Percentiles rank a stretch among this genome's conserved stretches.
phyloP scores from a whole-genome alignment of 805 yeast genomes.

The Wickerhamomyces bisporus region DNA sequence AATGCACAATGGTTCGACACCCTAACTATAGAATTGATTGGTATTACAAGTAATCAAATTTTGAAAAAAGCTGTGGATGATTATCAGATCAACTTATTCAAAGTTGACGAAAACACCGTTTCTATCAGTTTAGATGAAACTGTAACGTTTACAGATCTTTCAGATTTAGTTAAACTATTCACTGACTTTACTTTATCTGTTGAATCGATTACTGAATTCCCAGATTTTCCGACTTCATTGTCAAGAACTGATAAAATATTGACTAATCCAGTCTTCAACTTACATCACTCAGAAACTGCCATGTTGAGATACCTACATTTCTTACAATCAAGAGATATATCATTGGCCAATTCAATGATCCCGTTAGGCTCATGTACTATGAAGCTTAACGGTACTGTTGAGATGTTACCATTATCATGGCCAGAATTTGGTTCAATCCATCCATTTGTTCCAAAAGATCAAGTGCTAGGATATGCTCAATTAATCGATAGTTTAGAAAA shows the following conservation, averaged over 20 bases:
- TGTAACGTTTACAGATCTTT: constrained; percentile 57
- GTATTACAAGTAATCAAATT: constrained; percentile 50
- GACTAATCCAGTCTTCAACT: constrained; percentile 73
- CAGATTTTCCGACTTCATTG: constrained; percentile 44
- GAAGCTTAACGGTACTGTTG: constrained; percentile 94
- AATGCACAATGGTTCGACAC: constrained; percentile 84
- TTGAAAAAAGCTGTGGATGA: constrained; percentile 51
- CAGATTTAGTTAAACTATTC: constrained; percentile 54
- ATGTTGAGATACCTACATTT: constrained; percentile 86
- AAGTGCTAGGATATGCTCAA: constrained; percentile 82
- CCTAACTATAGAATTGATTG: constrained; percentile 54
- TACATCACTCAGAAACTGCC: constrained; percentile 90
- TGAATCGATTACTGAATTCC: constrained; percentile 31
- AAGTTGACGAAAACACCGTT: constrained; percentile 53
- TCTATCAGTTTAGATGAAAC: constrained; percentile 92
- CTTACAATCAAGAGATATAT: constrained; percentile 82
- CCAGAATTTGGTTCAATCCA: constrained; percentile 87
- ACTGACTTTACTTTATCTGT: constrained; percentile 32
- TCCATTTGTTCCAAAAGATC: constrained; percentile 88
- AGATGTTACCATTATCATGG: constrained; percentile 92
- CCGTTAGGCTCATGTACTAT: constrained; percentile 97
- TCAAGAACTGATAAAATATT: constrained; percentile 57
- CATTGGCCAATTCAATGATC: constrained; percentile 94
- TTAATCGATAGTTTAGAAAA: constrained; percentile 70
- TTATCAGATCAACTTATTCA: constrained; percentile 72